Base-by-base conservation (phyloP, 768 basidiomycete genomes). In the Hortiboletus flavorubellus region DNA sequence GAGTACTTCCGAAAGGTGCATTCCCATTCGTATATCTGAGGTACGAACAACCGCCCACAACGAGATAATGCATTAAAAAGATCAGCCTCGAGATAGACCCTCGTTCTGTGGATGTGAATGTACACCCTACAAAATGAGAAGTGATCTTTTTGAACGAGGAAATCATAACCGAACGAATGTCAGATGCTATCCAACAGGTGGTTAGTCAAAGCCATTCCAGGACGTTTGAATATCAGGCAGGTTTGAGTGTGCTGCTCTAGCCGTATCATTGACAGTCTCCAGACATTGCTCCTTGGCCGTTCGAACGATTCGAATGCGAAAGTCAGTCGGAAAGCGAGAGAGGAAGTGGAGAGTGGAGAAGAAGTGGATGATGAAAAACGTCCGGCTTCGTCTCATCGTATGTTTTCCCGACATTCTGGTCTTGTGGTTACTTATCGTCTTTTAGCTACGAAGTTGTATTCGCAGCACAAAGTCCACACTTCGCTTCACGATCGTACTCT, bases 51-150 rank as follows among this genome's bases (percentile, higher is more conserved):
- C 6, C 12, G 55, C 10, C 5, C 35, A 21, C 21, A n/a, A 26
- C 31, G 6, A 31, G 11, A 14, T 43, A 33, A 16, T 38, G 31
- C 12, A 47, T 55, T 57, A 14, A 47, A 46, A 41, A 45, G 44
- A 26, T 29, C 56, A 95, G 94, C 61, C 70, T 98, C 41, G 77
- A 85, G 40, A 86, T 98, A 61, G 87, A 93, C 57, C 93, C 94
- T 0, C 80, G 84, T 31, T 85, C 89, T 26, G 88, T 99, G 16
- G 97, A 99, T 63, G 95, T 98, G 51, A 99, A 99, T 63, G 93
- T 98, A 8, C 95, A 98, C 67, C 97, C 96, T 0, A 98, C 97
- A 3, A 99, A 99, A 69, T 87, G 90, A 43, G 95, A 98, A 68
- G 93, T 98, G 1, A 91, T 93, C 61, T 98, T 98, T 64, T 70